Base-by-base conservation (phyloP, 179 eudicot species). In the Nepenthes alata region DNA sequence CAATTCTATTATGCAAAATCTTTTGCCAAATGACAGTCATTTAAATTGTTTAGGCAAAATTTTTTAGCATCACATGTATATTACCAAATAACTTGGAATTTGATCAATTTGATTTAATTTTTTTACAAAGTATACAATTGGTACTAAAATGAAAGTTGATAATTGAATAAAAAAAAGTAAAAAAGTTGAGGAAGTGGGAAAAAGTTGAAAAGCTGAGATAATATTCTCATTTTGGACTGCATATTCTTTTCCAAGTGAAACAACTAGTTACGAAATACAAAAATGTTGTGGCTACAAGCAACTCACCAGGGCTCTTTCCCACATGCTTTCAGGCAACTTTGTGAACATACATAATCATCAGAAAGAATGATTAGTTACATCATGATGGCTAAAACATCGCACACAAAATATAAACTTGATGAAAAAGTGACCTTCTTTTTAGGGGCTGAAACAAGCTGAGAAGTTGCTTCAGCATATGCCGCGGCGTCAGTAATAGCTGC, bases 301-400 rank as follows among this genome's bases (percentile, higher is more conserved):
- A 76, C 91, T 76, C 73, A 90, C 95, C 93, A 90, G 69, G 47
- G 89, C 97, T 78, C 66, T 85, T 36, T 90, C 95, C 84, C 87
- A 74, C 71, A 73, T 70, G 71, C 68, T 78, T 63, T 87, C 97
- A 8, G 86, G 67, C 74, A 90, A 68, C 97, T 90, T 67, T 80
- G 84, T 47, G 68, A 62, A 66, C 37, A 68, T 25, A 25, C 25
- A 25, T 25, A 25, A 25, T 25, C 25, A 25, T 25, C 25, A 25
- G 25, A 56, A 73, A 55, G 64, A 48, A 61, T 6, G 41, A 53
- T 74, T 49, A 80, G 64, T 25, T 58, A 61, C 57, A 39, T 54
- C 55, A 25, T 57, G 34, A 57, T 14, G 13, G 39, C 25, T 39
- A 12, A 36, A 35, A 8, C 37, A 16, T 53, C 37, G 41, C 47